Evolutionary conservation across 2,329 filamentous ascomycete species (phyloP).

Genomic region (Botrytis hyacinthi): DNA sequence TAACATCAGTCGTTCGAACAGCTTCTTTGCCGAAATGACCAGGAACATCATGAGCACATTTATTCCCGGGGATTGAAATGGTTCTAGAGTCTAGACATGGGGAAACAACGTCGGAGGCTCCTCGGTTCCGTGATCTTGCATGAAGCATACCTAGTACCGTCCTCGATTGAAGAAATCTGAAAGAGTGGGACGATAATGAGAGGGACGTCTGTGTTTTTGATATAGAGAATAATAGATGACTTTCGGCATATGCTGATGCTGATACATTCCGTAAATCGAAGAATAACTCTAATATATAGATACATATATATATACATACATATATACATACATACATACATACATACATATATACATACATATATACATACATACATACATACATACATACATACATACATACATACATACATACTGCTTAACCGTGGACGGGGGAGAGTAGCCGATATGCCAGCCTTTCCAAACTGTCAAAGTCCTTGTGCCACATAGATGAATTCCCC

Average conservation of each 20-base stretch:
- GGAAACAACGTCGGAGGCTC: background rate
- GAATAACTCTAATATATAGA: background rate
- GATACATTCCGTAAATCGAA: background rate
- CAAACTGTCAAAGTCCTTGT: background rate
- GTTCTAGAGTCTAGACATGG: background rate
- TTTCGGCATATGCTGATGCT: background rate
- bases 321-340: background rate
- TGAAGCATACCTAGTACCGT: background rate
- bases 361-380: background rate
- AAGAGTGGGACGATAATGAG: background rate
- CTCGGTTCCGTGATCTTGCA: background rate
- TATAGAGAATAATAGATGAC: background rate
- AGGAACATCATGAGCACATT: background rate
- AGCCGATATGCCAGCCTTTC: background rate
- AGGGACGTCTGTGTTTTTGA: background rate
- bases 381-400: background rate
- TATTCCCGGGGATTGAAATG: background rate
- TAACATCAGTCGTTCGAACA: constrained; percentile 7
- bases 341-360: background rate
- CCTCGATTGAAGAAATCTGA: background rate
- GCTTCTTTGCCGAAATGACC: background rate
- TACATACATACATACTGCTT: background rate
- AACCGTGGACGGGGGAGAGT: background rate
- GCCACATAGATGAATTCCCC: background rate
- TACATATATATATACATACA: no score